Evolutionary conservation across 345 rosid species (phyloP), one percentile per base, ranked within the genome.

Genomic region (Eucalyptus curtisii): DNA sequence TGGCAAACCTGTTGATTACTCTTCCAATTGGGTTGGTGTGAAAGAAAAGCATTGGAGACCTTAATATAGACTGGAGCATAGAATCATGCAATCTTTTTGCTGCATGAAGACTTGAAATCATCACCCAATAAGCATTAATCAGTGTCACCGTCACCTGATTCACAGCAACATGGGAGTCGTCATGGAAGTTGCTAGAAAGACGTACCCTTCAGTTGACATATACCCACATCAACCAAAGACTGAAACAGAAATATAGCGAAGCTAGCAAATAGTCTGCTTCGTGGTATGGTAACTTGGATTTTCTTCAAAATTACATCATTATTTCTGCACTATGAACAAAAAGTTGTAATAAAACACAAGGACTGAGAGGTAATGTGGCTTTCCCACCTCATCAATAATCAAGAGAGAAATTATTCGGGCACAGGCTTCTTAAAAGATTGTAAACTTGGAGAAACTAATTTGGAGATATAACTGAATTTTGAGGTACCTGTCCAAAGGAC

Each of bases 1-100:
- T 98, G 5, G 99, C 96, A 90, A 98, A 98, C 93, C 99, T 94
- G 88, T 98, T 98, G 89, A 98, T 98, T 86, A 98, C 91, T 22
- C 98, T 96, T 52, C 99, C 98, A 31, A 91, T 95, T 90, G 99
- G 98, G 90, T 98, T 98, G 88, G 99, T 95, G 90, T 97, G 96
- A 89, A 98, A 98, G 92, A 98, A 98, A 86, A 97, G 91, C 98
- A 98, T 96, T 33, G 99, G 98, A 89, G 99, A 98, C 93, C 97
- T 94, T 44, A 97, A 88, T 64, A 98, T 94, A 49, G 98, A 93
- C 59, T 90, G 91, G 61, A 98, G 94, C 98, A 97, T 95, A 24
- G 92, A 91, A 81, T 97, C 97, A 87, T 97, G 99, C 92, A 98
- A 91, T 88, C 91, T 95, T 91, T 89, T 97, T 88, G 99, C 97